Base-by-base conservation (phyloP, 257 asterid genomes). In the Solanum sitiens region DNA sequence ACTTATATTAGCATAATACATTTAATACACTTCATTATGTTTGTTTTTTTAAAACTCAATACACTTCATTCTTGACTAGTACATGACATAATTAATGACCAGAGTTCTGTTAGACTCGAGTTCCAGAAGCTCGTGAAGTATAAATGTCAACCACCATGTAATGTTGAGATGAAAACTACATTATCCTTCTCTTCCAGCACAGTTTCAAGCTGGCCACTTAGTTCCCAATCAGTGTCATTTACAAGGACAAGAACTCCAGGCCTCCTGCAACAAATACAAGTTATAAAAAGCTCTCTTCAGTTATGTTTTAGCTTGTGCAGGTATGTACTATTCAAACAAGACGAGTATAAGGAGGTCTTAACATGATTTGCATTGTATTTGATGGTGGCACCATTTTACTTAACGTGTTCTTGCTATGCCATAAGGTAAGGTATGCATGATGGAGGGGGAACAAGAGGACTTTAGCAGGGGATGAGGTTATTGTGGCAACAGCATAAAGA, bases 221-320 rank as follows among this genome's bases (percentile, higher is more conserved):
- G 95, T 89, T 96, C 98, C 98, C 98, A 95, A 76, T 95, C 98
- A 13, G 96, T 93, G 83, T 96, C 99, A 32, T 95, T 95, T 23
- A 96, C 91, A 27, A 96, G 98, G 82, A 95, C 98, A 6, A 96
- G 92, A 88, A 95, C 98, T 86, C 98, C 98, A 1, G 98, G 99
- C 88, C 98, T 93, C 94, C 99, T 95, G 93, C 92, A 90, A 61
- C 47, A 84, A 6, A 90, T 21, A 47, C 18, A 77, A 44, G 25
- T 44, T 44, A 15, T 44, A 25, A 14, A 4, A 44, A 44, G 40
- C 84, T 77, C 37, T 77, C 40, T 27, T 45, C 27, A 14, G 67
- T 45, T 27, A 27, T 3, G 0, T 45, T 37, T 79, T 44, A n/a
- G 42, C 84, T 44, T 15, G 67, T 45, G 85, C 30, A 30, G 45